These are phyloP conservation scores for Pleurotus tuoliensis DNA, from an alignment of 768 basidiomycete genomes.

Conservation along the genomic window DNA sequence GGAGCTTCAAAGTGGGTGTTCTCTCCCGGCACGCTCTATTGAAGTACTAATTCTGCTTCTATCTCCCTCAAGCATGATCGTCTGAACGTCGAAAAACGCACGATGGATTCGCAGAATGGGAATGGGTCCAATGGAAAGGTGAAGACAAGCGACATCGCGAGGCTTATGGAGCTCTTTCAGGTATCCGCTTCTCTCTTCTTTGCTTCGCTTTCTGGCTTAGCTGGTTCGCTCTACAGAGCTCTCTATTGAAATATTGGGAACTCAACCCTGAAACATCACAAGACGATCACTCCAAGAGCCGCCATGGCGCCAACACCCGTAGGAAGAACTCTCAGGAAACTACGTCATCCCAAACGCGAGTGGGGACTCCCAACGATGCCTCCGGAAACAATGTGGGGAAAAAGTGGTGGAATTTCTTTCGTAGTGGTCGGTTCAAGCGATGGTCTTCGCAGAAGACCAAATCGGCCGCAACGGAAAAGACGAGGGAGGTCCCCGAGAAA, in stretches of 20 bases:
- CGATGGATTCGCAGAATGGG: slow-evolving; percentile 38
- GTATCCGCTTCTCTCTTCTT: slow-evolving; percentile 26
- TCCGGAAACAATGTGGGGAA: not conserved
- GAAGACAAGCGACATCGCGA: slow-evolving; percentile 75
- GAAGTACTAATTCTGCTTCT: not conserved
- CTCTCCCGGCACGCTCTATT: too few species aligned
- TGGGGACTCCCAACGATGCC: not conserved
- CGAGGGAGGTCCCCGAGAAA: slow-evolving; percentile 20
- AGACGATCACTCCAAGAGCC: slow-evolving; percentile 18
- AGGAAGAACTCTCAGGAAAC: slow-evolving; percentile 8
- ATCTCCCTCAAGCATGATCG: slow-evolving; percentile 60
- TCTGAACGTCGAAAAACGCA: slow-evolving; percentile 63
- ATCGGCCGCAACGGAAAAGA: slow-evolving; percentile 17
- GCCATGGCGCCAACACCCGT: slow-evolving; percentile 23
- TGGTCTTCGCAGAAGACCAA: slow-evolving; percentile 11
- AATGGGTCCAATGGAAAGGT: slow-evolving; percentile 45
- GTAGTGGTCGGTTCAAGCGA: not conserved
- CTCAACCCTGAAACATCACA: slow-evolving; percentile 43
- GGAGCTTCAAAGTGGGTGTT: slow-evolving; percentile 66
- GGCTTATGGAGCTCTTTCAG: slow-evolving; percentile 84
- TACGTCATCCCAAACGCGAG: slow-evolving; percentile 7
- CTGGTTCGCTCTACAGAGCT: slow-evolving; percentile 37
- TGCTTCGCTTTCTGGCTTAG: not conserved
- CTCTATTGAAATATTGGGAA: slow-evolving; percentile 69
- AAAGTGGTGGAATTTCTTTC: slow-evolving; percentile 9